Evolutionary conservation across 176 grass and related monocot species (phyloP), one percentile per base, ranked within the genome.

Genomic region (Oryza coarctata): DNA sequence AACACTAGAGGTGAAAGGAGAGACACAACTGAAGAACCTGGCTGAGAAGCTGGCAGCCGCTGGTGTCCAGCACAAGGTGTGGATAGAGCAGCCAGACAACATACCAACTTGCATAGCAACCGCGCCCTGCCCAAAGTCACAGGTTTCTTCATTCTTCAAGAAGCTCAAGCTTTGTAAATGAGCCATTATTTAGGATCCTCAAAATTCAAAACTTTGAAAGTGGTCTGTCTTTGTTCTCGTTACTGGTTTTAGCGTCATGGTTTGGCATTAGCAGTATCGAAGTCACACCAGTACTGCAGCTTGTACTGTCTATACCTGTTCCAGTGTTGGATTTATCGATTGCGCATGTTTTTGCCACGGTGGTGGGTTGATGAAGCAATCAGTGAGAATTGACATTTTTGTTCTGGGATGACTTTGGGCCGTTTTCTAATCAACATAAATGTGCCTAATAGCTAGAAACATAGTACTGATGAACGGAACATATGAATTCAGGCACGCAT

Each of bases 151-250:
- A 18, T 94, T 94, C 82, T 95, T 99, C 62, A 95, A 90, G 91
- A 99, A 99, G 85, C 91, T 95, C 33, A 94, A 99, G 77, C 89
- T 99, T 17, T 95, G 96, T 85, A 99, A 92, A 85, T 99, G 68
- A 90, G 35, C 25, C 14, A 70, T 38, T 35, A 63, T 43, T 47
- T 55, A 57, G 64, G 63, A 41, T 74, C 11, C 31, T 80, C 12
- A 52, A 70, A 43, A 23, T 39, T 80, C 12, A 52, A 70, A 43
- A 23, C 64, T 61, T 28, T 67, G 6, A 5, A 40, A 63, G 25
- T n/a, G n/a, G 6, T 32, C 50, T n/a, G 58, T 69, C 1, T 70
- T 74, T 75, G 7, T 44, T 69, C 61, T 6, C 9, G 6, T 15
- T 27, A 26, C 49, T 47, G 12, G 7, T 36, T 70, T 70, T 36